A percentile compares a stretch with the other conserved stretches of the same genome.
These are phyloP conservation scores for Plenodomus tracheiphilus DNA, from an alignment of 2,329 filamentous ascomycete species.

Conservation along the genomic window DNA sequence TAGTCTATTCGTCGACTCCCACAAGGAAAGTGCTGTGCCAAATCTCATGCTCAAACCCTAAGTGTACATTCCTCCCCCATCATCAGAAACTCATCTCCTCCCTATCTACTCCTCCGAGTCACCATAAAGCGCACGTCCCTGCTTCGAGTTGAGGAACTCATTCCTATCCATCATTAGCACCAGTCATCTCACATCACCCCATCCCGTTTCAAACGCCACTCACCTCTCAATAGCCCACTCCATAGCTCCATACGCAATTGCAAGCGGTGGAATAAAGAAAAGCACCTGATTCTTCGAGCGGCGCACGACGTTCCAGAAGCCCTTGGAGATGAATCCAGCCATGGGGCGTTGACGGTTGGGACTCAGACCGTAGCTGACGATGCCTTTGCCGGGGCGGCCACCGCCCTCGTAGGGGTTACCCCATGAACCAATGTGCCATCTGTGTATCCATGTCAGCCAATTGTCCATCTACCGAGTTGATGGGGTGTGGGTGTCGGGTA, in stretches of 20 bases:
- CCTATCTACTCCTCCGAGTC: constrained; percentile 45
- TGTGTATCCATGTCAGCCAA: constrained; percentile 21
- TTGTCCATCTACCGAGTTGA: constrained; percentile 1
- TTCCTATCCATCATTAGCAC: constrained; percentile 58
- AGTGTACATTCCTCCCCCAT: constrained; percentile 14
- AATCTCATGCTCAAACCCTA: constrained; percentile 9
- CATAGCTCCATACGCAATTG: constrained; percentile 80
- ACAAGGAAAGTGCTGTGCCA: constrained; percentile 4
- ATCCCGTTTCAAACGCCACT: constrained; percentile 38
- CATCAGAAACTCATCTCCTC: constrained; percentile 1
- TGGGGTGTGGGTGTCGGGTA: constrained; percentile 8
- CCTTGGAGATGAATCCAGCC: constrained; percentile 75
- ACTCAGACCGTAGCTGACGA: constrained; percentile 73
- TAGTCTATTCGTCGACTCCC: constrained; percentile 24
- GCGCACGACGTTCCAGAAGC: constrained; percentile 94
- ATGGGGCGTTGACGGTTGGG: constrained; percentile 88
- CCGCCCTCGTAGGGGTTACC: constrained; percentile 46
- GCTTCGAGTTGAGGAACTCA: constrained; percentile 80
- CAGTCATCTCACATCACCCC: neutral
- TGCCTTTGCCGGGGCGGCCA: constrained; percentile 59
- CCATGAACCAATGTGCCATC: constrained; percentile 44
- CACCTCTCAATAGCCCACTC: constrained; percentile 92
- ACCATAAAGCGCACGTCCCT: constrained; percentile 61
- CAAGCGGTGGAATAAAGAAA: constrained; percentile 80
- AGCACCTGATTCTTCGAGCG: constrained; percentile 84